phyloP scores from a whole-genome alignment of 257 asterid species.

The Solanum dulcamara region DNA sequence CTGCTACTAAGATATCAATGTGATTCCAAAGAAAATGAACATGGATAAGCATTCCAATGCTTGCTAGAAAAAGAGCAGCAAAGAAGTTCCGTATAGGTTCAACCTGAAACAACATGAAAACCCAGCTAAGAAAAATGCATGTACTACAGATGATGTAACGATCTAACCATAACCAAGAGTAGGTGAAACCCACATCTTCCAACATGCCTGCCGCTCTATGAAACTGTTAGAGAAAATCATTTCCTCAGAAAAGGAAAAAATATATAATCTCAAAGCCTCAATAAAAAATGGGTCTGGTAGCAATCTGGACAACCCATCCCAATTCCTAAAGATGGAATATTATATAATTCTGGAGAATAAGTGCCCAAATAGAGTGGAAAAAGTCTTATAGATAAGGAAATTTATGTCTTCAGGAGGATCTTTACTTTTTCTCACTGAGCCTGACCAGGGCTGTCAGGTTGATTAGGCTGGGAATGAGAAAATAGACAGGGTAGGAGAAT shows the following conservation, averaged over 20 bases:
- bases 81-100: conserved; percentile 77
- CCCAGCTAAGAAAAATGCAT: conserved; percentile 11
- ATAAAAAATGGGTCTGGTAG: neutral
- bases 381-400: neutral
- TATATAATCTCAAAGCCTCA: neutral
- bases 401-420: neutral
- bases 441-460: neutral
- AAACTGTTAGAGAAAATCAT: neutral
- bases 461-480: neutral
- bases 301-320: neutral
- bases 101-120: conserved; percentile 39
- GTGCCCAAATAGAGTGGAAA: neutral
- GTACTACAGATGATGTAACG: neutral
- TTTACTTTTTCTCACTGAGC: neutral
- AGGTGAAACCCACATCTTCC: neutral
- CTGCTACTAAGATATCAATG: conserved; percentile 68
- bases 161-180: neutral
- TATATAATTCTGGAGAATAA: neutral
- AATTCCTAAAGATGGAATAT: neutral
- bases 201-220: neutral
- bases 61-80: conserved; percentile 83
- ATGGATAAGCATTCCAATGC: conserved; percentile 87
- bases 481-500: neutral
- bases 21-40: conserved; percentile 84
- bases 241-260: neutral